Base-by-base conservation (phyloP, 2,329 filamentous ascomycete genomes). In the Exophiala spinifera region DNA sequence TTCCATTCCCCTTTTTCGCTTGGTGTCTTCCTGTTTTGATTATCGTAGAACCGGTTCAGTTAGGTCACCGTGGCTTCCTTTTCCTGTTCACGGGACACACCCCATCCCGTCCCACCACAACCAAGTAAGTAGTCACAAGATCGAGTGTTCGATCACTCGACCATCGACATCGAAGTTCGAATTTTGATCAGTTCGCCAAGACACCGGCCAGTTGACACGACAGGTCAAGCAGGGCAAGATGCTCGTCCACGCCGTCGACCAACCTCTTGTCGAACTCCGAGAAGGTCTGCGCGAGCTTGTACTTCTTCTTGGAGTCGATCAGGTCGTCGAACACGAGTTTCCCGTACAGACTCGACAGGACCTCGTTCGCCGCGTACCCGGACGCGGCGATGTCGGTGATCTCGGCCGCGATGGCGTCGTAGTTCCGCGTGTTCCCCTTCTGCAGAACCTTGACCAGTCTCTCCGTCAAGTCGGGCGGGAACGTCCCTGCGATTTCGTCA, bases 401-500 rank as follows among this genome's bases (percentile, higher is more conserved):
- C 4, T 89, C 85, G 61, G 84, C 84, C 0, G 90, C 84, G 14
- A 99, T 82, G 11, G 81, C 79, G 56, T 84, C 80, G 66, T 95
- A 99, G 40, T 20, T 80, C 80, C 61, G 77, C 81, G 3, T 90
- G 89, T 63, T 88, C 86, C 75, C 97, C 88, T 15, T 90, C 87
- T 56, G 83, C 3, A 64, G 52, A 7, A 57, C 45, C 17, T 40
- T 74, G 11, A 89, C 76, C 14, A 99, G 78, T 7, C 71, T 73
- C 51, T 87, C 80, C 46, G 99, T 83, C 1, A 90, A 89, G 10
- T 70, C 64, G 13, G 85, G 80, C 0, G 95, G 94, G 62, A 99
- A 91, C 2, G 97, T 90, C 51, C 95, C 94, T 0, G 94, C 92
- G 68, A 99, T 99, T 65, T 99, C 94, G 68, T 97, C 89, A 44